These are phyloP conservation scores for Phlebopus sp. DNA, from an alignment of 1,284 basidiomycete species.

Conservation along the genomic window DNA sequence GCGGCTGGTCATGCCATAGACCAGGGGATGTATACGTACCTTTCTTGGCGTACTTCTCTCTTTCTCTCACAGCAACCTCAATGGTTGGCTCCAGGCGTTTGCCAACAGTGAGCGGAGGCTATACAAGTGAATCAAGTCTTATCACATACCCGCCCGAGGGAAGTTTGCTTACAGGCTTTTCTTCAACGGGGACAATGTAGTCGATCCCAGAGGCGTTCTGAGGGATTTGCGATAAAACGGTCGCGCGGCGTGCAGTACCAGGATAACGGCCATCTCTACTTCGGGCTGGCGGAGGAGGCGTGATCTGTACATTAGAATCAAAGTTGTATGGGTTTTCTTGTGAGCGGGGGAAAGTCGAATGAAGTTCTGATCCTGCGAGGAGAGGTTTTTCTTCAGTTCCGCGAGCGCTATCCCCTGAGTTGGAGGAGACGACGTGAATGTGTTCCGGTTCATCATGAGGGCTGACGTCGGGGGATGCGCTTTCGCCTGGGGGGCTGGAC, in stretches of 20 bases:
- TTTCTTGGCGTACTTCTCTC: conserved; percentile 40
- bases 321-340: conserved; percentile 12
- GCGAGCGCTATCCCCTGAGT: conserved; percentile 1
- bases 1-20: neutral
- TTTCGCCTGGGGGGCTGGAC: too few relatives aligned
- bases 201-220: conserved; percentile 19
- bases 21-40: conserved; percentile 15
- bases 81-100: conserved; percentile 48
- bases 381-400: conserved; percentile 3
- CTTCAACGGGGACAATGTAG: conserved; percentile 28
- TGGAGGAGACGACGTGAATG: neutral
- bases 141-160: neutral
- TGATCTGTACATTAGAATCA: conserved; percentile 6
- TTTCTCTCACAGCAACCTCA: conserved; percentile 37
- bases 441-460: conserved; percentile 2
- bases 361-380: conserved; percentile 7
- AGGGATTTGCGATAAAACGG: neutral
- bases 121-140: neutral
- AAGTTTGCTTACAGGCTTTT: conserved; percentile 13
- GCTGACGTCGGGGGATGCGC: too few relatives aligned
- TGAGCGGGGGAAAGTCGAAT: neutral
- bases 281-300: conserved; percentile 4
- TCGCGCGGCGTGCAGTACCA: conserved; percentile 8
- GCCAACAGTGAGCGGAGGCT: conserved; percentile 34
- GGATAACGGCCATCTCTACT: conserved; percentile 18